Evolutionary conservation across 129 eudicot species (phyloP), one percentile per base, ranked within the genome.

Genomic region (Artemisia tridentata): DNA sequence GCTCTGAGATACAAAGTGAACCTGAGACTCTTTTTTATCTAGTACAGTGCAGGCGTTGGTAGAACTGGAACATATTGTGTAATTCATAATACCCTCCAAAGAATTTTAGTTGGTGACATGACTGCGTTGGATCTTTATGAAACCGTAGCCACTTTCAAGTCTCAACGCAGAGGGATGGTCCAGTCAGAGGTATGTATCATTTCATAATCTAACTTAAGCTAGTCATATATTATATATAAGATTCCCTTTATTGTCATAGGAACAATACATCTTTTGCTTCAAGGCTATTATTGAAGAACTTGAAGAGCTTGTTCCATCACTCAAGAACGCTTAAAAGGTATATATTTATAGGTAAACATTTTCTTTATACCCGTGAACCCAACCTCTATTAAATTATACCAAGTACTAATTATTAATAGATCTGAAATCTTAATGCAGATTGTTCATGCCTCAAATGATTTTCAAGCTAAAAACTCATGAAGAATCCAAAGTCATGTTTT

Each of bases 41-140:
- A 72, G 47, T 61, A 51, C 96, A 91, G 97, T 84, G 97, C 97
- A 74, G 97, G 97, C 46, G 88, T 91, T 65, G 97, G 97, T 73
- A 88, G 97, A 73, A 91, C 97, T 27, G 97, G 97, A 63, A 84
- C 97, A 52, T 91, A 91, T 66, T 88, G 95, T 62, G 72, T 81
- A 5, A 69, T 88, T 78, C 97, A 91, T 73, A 84, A 91, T 75
- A 83, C 95, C 4, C 71, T 91, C 72, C 95, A 91, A 67, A 85
- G 96, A 77, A 75, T 91, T 68, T 69, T 91, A 4, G 31, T 68
- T 3, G 97, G 97, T 20, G 97, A 91, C 72, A 81, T 85, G 90
- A 77, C 91, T 59, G 91, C 97, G 48, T 76, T 88, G 83, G 90
- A 91, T 78, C 85, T 91, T 72, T 78, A 69, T 75, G 76, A 82